A percentile compares a stretch with the other conserved stretches of the same genome.
These are phyloP conservation scores for Chlorella sp. DNA, from an alignment of 139 green algal species.

Conservation along the genomic window DNA sequence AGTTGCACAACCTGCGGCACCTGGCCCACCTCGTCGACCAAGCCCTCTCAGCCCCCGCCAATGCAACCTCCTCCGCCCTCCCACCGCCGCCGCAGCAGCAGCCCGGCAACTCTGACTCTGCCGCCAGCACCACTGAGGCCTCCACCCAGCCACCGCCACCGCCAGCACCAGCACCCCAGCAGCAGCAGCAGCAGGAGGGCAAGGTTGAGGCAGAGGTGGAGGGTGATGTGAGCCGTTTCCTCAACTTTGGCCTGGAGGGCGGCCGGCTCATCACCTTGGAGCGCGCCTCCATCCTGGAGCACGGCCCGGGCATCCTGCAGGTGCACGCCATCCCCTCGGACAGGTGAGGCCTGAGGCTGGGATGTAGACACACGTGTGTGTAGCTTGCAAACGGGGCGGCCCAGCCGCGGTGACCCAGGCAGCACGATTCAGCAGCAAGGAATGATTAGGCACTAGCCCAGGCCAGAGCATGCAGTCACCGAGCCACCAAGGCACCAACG, in stretches of 20 bases:
- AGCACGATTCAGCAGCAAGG: too few relatives aligned
- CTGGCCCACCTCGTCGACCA: conserved; percentile 39
- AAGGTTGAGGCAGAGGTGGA: too few relatives aligned
- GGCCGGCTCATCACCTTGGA: conserved; percentile 52
- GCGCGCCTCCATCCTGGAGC: conserved; percentile 17
- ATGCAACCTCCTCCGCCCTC: too few relatives aligned
- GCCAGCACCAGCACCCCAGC: too few relatives aligned
- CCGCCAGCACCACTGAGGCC: conserved; percentile 21
- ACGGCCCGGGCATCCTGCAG: conserved; percentile 49
- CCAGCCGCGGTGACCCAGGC: too few relatives aligned
- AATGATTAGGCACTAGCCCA: background rate
- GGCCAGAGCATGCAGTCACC: background rate
- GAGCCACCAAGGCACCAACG: background rate
- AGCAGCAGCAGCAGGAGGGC: too few relatives aligned
- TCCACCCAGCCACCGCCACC: too few relatives aligned
- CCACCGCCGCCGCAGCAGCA: too few relatives aligned
- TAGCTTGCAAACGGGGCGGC: too few relatives aligned
- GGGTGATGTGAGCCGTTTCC: conserved; percentile 20
- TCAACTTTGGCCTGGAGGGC: conserved; percentile 61
- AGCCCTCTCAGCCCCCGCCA: conserved; percentile 23
- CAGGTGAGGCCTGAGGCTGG: conserved; percentile 18
- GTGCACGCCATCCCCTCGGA: conserved; percentile 57
- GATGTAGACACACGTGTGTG: too few relatives aligned
- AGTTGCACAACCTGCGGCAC: conserved; percentile 36
- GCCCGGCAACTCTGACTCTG: too few relatives aligned